phyloP scores from a whole-genome alignment of 176 grass and related monocot species.

The Oryza australiensis region DNA sequence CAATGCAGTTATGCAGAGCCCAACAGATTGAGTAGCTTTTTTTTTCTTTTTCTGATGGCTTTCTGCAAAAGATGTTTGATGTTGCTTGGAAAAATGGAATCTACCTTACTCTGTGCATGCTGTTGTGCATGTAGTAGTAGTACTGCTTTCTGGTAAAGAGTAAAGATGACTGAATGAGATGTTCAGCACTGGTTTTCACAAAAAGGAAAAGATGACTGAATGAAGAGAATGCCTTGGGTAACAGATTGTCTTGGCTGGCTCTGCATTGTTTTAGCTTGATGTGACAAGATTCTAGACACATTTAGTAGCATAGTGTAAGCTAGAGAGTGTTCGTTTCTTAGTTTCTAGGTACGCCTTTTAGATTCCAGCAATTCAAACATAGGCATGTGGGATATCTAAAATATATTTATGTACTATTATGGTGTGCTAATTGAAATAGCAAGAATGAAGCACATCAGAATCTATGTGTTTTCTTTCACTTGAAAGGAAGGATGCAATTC shows the following conservation, averaged over 20 bases:
- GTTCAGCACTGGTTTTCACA: conserved; percentile 12
- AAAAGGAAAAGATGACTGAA: conserved; percentile 10
- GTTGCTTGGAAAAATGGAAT: conserved; percentile 55
- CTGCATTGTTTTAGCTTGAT: conserved; percentile 10
- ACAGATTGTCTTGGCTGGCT: conserved; percentile 26
- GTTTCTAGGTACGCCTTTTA: background rate
- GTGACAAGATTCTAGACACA: conserved; percentile 30
- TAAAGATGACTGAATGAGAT: conserved; percentile 43
- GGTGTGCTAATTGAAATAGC: background rate
- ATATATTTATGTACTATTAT: background rate
- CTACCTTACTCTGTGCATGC: background rate
- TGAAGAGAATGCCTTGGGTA: conserved; percentile 12
- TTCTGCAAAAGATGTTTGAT: conserved; percentile 42
- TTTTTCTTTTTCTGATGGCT: conserved; percentile 48
- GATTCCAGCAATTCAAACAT: conserved; percentile 3
- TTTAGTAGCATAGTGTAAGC: background rate
- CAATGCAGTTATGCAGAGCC: background rate
- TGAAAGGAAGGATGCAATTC: background rate
- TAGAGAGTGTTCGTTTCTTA: background rate
- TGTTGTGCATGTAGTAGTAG: background rate
- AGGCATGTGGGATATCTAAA: background rate
- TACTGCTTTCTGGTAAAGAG: conserved; percentile 28
- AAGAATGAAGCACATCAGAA: background rate
- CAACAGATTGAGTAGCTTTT: no score
- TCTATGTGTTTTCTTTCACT: background rate